Evolutionary conservation across 2,329 filamentous ascomycete genomes (phyloP), one percentile per base, ranked within the genome.

Genomic region (Stromatinia cepivora): DNA sequence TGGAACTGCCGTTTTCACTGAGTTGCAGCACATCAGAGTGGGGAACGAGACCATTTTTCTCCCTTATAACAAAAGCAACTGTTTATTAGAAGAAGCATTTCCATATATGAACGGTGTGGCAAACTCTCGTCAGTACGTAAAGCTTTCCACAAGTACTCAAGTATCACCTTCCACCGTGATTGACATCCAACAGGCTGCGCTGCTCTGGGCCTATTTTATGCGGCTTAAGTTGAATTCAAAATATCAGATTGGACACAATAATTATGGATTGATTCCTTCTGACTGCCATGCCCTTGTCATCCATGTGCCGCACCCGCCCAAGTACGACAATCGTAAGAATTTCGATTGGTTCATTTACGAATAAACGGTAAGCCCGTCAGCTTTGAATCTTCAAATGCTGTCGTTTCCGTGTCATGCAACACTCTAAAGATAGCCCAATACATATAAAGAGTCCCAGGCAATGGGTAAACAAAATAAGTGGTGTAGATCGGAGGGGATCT

Each of bases 291-390:
- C 10, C 45, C 65, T 50, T 59, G 54, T 48, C 65, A 36, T 39
- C 54, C 54, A 62, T 67, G 25, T 61, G 65, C 65, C 65, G 54
- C 54, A 46, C 15, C 50, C 34, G 52, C 42, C 20, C 36, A 57
- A 31, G 25, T 50, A 66, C 7, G 9, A 25, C 10, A 20, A 13
- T 39, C 5, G 42, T 36, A 39, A 36, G 8, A 2, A 46, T 22
- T 50, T 17, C 39, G 28, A 69, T 69, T 69, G 58, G 66, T 48
- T 10, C 6, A 63, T 31, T 36, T 69, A 69, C 66, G 66, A 69
- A 6, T 6, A 28, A 15, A 39, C 15, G 46, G 46, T 39, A 39
- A 63, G 22, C 31, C 36, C 22, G 45, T 62, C 50, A 67, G 65
- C 65, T 39, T 69, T 11, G 22, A 46, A 56, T 69, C 58, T 65